A percentile compares a stretch with the other conserved stretches of the same genome.
Conservation (phyloP, 331 rosid genomes). For the Prunus yedoensis region DNA sequence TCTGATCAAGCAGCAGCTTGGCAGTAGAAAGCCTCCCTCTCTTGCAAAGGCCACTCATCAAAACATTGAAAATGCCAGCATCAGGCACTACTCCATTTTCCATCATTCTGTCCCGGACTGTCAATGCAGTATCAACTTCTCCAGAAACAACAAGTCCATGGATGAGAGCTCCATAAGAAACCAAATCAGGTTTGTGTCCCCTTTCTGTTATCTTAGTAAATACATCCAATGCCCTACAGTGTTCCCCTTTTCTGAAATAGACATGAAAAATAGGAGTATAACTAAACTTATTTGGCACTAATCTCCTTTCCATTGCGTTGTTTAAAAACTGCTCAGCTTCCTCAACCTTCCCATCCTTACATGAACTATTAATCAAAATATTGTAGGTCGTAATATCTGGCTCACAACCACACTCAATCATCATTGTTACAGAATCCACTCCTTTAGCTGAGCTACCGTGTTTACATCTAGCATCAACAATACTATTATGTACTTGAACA, state of each 20-base stretch:
- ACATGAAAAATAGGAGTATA: conserved; percentile 65
- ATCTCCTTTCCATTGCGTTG: conserved; percentile 41
- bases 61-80: conserved; percentile 75
- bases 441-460: conserved; percentile 43
- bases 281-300: conserved; percentile 52
- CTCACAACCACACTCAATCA: conserved; percentile 58
- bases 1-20: conserved; percentile 60
- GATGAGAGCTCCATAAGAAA: conserved; percentile 71
- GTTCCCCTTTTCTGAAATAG: conserved; percentile 63
- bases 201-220: conserved; percentile 63
- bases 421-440: conserved; percentile 39
- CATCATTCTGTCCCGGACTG: conserved; percentile 62
- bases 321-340: conserved; percentile 62
- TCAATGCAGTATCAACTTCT: conserved; percentile 62
- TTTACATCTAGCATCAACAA: conserved; percentile 63
- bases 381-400: conserved; percentile 77
- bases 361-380: conserved; percentile 55
- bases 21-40: conserved; percentile 70
- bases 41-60: conserved; percentile 78
- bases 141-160: conserved; percentile 66
- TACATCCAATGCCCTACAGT: conserved; percentile 55
- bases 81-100: conserved; percentile 70
- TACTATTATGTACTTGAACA: conserved; percentile 52
- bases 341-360: conserved; percentile 52
- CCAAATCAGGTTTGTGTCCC: conserved; percentile 63